phyloP scores from a whole-genome alignment of 176 grass and related monocot species.

The Ampelocalamus luodianensis region DNA sequence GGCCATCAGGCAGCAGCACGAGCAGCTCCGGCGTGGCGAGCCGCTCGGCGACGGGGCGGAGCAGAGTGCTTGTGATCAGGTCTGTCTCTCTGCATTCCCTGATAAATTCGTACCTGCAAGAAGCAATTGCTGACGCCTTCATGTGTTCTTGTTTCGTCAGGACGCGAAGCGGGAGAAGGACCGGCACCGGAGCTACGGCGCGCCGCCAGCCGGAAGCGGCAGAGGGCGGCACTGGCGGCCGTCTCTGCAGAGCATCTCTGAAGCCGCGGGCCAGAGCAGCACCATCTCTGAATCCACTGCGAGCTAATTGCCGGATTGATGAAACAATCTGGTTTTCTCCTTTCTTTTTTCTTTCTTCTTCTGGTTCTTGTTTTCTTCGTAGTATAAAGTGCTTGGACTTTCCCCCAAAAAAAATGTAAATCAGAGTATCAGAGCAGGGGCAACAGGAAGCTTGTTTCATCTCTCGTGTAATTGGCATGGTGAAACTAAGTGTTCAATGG shows the following conservation, averaged over 20 bases:
- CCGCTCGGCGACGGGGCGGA: slow-evolving; percentile 9
- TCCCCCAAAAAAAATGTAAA: slow-evolving; percentile 51
- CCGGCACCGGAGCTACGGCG: slow-evolving; percentile 52
- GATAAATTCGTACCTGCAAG: background rate
- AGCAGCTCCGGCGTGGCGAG: slow-evolving; percentile 47
- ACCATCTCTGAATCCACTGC: slow-evolving; percentile 51
- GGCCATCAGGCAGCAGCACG: slow-evolving; percentile 65
- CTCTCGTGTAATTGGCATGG: slow-evolving; percentile 25
- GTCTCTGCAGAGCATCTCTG: slow-evolving; percentile 86
- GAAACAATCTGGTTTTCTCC: slow-evolving; percentile 6
- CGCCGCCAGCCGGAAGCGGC: slow-evolving; percentile 15
- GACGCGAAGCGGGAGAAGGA: slow-evolving; percentile 63
- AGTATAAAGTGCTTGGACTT: slow-evolving; percentile 50
- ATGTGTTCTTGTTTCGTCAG: slow-evolving; percentile 31
- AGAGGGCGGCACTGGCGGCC: slow-evolving; percentile 80
- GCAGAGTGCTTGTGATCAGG: slow-evolving; percentile 37
- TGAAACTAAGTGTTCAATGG: slow-evolving; percentile 24
- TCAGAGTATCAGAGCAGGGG: slow-evolving; percentile 55
- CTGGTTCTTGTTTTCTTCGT: background rate
- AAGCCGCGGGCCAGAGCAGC: slow-evolving; percentile 56
- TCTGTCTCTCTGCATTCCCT: background rate
- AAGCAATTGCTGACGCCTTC: background rate
- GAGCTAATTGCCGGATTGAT: slow-evolving; percentile 25
- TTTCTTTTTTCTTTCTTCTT: background rate
- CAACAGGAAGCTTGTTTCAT: slow-evolving; percentile 43